These are phyloP conservation scores for Astrothelium macrocarpum DNA, from an alignment of 495 filamentous ascomycete species.

Conservation along the genomic window DNA sequence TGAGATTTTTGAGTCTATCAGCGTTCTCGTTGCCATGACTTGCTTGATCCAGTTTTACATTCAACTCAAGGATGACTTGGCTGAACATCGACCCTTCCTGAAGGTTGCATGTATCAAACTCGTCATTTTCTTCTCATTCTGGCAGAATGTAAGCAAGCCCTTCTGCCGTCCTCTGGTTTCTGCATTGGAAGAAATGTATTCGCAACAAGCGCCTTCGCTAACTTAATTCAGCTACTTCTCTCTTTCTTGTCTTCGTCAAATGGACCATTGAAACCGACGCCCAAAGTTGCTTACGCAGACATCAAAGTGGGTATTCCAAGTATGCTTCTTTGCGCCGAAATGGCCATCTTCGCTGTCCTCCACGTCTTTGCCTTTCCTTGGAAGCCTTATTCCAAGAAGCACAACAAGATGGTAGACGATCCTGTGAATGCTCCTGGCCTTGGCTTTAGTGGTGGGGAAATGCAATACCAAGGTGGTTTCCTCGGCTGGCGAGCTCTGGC, in stretches of 20 bases:
- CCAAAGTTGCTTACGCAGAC: slow-evolving; percentile 57
- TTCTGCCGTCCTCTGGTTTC: slow-evolving; percentile 10
- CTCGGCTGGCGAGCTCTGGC: slow-evolving; percentile 52
- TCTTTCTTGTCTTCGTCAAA: slow-evolving; percentile 52
- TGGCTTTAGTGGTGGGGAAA: slow-evolving; percentile 13
- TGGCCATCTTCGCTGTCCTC: slow-evolving; percentile 70
- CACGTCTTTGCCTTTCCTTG: slow-evolving; percentile 81
- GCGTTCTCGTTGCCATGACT: slow-evolving; percentile 85
- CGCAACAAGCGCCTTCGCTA: neutral
- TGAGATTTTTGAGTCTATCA: slow-evolving; percentile 56
- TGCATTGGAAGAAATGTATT: neutral
- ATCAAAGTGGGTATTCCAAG: slow-evolving; percentile 73
- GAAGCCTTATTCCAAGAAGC: slow-evolving; percentile 45
- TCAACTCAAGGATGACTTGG: slow-evolving; percentile 59
- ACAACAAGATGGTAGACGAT: slow-evolving; percentile 19
- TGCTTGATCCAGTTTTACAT: slow-evolving; percentile 84
- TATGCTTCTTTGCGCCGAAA: slow-evolving; percentile 74
- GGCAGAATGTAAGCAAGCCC: slow-evolving; percentile 53
- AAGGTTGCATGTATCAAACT: slow-evolving; percentile 86
- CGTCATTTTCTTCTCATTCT: slow-evolving; percentile 92
- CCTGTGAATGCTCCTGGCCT: slow-evolving; percentile 37
- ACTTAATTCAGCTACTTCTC: slow-evolving; percentile 46
- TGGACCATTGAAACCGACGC: slow-evolving; percentile 51
- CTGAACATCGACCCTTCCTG: slow-evolving; percentile 63
- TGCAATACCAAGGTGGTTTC: slow-evolving; percentile 49